A percentile compares a stretch with the other conserved stretches of the same genome.
phyloP scores from a whole-genome alignment of 1,139 yeast species.

The Kurtzmaniella quercitrusa region DNA sequence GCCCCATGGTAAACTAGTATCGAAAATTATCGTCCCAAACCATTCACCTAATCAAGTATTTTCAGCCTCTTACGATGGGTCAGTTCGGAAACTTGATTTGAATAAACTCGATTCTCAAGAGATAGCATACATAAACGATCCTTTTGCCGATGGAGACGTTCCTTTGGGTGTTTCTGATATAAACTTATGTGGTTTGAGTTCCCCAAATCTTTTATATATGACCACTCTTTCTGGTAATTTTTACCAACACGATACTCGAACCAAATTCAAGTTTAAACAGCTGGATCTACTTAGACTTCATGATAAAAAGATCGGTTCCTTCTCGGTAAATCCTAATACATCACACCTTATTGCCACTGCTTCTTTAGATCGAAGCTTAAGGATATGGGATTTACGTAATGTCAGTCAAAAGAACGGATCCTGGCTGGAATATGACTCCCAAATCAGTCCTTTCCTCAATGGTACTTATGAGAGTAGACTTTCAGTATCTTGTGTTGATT shows the following conservation, averaged over 20 bases:
- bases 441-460: constrained; percentile 46
- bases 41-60: constrained; percentile 51
- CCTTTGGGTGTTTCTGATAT: constrained; percentile 62
- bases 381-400: constrained; percentile 81
- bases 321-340: constrained; percentile 65
- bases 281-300: constrained; percentile 54
- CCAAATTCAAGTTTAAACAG: constrained; percentile 26
- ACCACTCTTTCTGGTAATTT: constrained; percentile 80
- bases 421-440: constrained; percentile 35
- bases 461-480: constrained; percentile 70
- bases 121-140: constrained; percentile 49
- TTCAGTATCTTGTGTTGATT: constrained; percentile 81
- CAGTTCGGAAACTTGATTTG: constrained; percentile 69
- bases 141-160: constrained; percentile 30
- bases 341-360: constrained; percentile 72
- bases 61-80: constrained; percentile 83
- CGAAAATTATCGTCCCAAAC: constrained; percentile 55
- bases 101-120: constrained; percentile 57
- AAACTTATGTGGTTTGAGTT: constrained; percentile 40
- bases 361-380: constrained; percentile 77
- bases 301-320: constrained; percentile 89
- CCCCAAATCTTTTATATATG: constrained; percentile 54
- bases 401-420: constrained; percentile 31
- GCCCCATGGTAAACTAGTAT: constrained; percentile 72
- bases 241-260: constrained; percentile 63